Base-by-base conservation (phyloP, 176 grass and related monocot genomes). In the Musa troglodytarum region DNA sequence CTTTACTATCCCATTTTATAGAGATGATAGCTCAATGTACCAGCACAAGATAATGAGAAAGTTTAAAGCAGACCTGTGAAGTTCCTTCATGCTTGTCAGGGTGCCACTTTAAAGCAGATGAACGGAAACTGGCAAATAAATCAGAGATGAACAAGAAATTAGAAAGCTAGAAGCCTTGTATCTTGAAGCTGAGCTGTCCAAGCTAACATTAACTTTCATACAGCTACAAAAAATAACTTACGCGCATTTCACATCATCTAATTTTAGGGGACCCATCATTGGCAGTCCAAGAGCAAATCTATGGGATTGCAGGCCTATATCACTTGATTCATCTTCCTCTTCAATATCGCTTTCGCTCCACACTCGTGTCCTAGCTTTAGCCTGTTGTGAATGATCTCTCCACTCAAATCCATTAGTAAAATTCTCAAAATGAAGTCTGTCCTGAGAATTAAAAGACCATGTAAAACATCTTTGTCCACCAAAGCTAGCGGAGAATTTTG, bases 101-200 rank as follows among this genome's bases (percentile, higher is more conserved):
- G 71, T 97, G 93, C 93, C 93, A 97, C 63, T 87, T 92, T 75
- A 97, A 91, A 82, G 90, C 93, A 57, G 87, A 87, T 53, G 79
- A 73, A 0, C 80, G 89, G 53, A 90, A 97, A 73, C 93, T 97
- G 82, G 72, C 63, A 52, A 85, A 12, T 49, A 71, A n/a, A 10
- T 50, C 11, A 59, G 49, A 34, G 8, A 81, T 24, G 14, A 80
- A 80, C 10, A 65, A 49, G 1, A 9, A 68, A 84, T 78, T 52
- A 76, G 49, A 9, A 79, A 72, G 28, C 4, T 43, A 43, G 34
- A 43, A 43, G 34, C 4, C 5, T 43, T 43, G 6, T 43, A 43
- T 43, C 34, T 43, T 43, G 34, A 43, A 43, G 34, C 24, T 50
- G 21, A 21, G 26, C 54, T 57, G 25, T 23, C 24, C 54, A 34